phyloP scores from a whole-genome alignment of 2,329 filamentous ascomycete genomes.

The Aspergillus piperis region DNA sequence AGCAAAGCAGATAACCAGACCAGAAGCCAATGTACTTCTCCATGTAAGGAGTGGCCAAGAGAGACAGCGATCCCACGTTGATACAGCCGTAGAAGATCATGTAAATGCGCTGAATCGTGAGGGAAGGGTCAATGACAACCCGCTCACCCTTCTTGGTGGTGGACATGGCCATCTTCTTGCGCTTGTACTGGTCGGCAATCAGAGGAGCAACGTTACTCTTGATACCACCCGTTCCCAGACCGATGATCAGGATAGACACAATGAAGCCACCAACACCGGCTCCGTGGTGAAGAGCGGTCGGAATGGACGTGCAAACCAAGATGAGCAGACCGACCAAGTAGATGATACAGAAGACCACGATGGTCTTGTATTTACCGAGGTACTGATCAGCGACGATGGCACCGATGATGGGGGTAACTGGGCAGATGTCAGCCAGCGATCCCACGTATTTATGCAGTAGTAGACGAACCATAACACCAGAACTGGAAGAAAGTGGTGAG shows the following conservation, averaged over 20 bases:
- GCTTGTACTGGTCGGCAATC: slow-evolving; percentile 67
- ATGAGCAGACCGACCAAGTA: slow-evolving; percentile 61
- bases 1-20: slow-evolving; percentile 63
- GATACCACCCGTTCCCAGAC: slow-evolving; percentile 68
- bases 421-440: slow-evolving; percentile 6
- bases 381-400: slow-evolving; percentile 63
- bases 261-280: slow-evolving; percentile 59
- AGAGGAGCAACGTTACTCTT: slow-evolving; percentile 65
- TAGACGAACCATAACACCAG: slow-evolving; percentile 52
- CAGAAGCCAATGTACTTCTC: slow-evolving; percentile 69
- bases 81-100: slow-evolving; percentile 76
- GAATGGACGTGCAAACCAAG: slow-evolving; percentile 58
- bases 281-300: slow-evolving; percentile 51
- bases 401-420: slow-evolving; percentile 58
- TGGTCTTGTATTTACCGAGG: slow-evolving; percentile 63
- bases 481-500: slow-evolving; percentile 58
- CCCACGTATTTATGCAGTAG: neutral
- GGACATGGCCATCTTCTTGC: slow-evolving; percentile 54
- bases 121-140: slow-evolving; percentile 66
- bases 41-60: slow-evolving; percentile 67
- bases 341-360: slow-evolving; percentile 57
- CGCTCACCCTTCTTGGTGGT: slow-evolving; percentile 51
- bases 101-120: slow-evolving; percentile 69
- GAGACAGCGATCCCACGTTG: slow-evolving; percentile 70
- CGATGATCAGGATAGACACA: slow-evolving; percentile 61